phyloP scores from a whole-genome alignment of 345 rosid genomes.

The Eucalyptus lansdowneana region DNA sequence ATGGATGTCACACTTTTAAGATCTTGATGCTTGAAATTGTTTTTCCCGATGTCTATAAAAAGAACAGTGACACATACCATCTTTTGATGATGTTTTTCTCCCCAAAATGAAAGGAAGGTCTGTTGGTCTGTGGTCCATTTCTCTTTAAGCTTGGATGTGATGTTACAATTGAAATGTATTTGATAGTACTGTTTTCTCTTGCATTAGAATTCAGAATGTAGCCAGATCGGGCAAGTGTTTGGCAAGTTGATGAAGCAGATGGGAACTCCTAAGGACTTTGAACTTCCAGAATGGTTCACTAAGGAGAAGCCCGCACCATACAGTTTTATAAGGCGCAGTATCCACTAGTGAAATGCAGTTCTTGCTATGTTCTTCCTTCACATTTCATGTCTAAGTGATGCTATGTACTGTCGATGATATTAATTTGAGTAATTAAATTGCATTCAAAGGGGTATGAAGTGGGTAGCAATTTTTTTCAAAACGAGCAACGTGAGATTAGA shows the following conservation, averaged over 20 bases:
- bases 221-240: conserved; percentile 40
- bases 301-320: conserved; percentile 63
- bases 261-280: conserved; percentile 60
- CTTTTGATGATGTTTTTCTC: background rate
- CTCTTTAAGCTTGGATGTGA: background rate
- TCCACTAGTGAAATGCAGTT: conserved; percentile 14
- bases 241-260: conserved; percentile 45
- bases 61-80: background rate
- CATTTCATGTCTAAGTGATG: background rate
- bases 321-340: conserved; percentile 81
- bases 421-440: background rate
- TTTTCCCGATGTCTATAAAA: background rate
- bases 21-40: background rate
- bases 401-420: background rate
- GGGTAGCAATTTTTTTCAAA: background rate
- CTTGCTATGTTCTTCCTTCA: background rate
- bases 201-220: conserved; percentile 35
- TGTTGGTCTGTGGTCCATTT: background rate
- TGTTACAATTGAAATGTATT: background rate
- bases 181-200: background rate
- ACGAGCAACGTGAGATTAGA: background rate
- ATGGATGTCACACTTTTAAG: background rate
- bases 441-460: background rate
- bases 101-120: background rate
- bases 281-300: conserved; percentile 70